Percentiles rank a stretch among this genome's conserved stretches.
Evolutionary conservation across 2,329 filamentous ascomycete species (phyloP).

Genomic region (Nemania sp.): DNA sequence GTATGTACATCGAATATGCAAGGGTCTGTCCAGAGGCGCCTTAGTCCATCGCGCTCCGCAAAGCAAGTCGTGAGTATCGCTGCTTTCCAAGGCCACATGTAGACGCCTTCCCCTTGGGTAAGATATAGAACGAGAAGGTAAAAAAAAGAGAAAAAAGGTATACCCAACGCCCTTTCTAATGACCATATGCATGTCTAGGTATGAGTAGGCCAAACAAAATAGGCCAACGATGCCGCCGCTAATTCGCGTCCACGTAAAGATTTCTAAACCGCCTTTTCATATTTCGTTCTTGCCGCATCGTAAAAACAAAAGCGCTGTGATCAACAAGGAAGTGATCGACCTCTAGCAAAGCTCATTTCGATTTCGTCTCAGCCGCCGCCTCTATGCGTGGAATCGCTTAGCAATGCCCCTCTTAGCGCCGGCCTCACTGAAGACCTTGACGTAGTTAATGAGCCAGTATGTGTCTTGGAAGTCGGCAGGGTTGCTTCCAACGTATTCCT

Average conservation of each 20-base stretch:
- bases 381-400: conserved; percentile 44
- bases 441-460: conserved; percentile 81
- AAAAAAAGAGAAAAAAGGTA: conserved; percentile 8
- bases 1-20: conserved; percentile 39
- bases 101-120: conserved; percentile 23
- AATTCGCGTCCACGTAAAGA: conserved; percentile 32
- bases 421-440: conserved; percentile 68
- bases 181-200: conserved; percentile 20
- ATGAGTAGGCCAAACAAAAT: conserved; percentile 31
- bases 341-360: conserved; percentile 18
- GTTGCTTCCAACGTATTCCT: conserved; percentile 78
- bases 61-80: background rate
- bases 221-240: conserved; percentile 16
- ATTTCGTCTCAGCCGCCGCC: conserved; percentile 13
- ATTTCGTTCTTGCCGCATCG: background rate
- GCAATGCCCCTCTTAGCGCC: conserved; percentile 26
- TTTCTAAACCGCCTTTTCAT: conserved; percentile 16
- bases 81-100: conserved; percentile 6
- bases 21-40: conserved; percentile 7
- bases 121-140: conserved; percentile 34
- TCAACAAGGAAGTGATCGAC: conserved; percentile 13
- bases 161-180: conserved; percentile 29
- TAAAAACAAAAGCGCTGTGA: conserved; percentile 4
- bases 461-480: conserved; percentile 76
- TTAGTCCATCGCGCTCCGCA: conserved; percentile 4